These are phyloP conservation scores for Panaeolus cyanescens DNA, from an alignment of 768 basidiomycete species.

Conservation along the genomic window DNA sequence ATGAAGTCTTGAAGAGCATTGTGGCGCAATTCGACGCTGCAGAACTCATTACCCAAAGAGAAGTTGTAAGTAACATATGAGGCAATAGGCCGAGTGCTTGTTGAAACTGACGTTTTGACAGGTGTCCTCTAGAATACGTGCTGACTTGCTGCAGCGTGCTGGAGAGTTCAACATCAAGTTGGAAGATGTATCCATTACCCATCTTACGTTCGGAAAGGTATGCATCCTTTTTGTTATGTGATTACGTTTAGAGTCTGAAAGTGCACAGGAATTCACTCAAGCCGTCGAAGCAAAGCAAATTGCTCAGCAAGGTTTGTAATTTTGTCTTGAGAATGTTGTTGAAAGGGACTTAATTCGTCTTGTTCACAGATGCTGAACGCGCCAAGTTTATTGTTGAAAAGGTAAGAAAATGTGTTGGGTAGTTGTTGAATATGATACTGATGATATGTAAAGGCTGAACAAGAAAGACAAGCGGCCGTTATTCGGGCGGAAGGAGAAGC, in stretches of 20 bases:
- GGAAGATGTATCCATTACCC: slow-evolving; percentile 97
- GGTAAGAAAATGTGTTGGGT: slow-evolving; percentile 38
- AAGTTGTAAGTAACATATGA: slow-evolving; percentile 67
- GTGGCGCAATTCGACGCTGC: slow-evolving; percentile 99
- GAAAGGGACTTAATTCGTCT: slow-evolving; percentile 7
- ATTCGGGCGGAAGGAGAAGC: slow-evolving; percentile 99
- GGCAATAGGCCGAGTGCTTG: background rate
- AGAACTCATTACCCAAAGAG: slow-evolving; percentile 95
- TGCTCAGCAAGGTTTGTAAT: slow-evolving; percentile 85
- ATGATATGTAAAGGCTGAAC: slow-evolving; percentile 72
- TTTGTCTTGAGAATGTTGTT: background rate
- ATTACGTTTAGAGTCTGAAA: slow-evolving; percentile 4
- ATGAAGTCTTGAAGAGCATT: slow-evolving; percentile 96
- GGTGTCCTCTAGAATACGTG: slow-evolving; percentile 91
- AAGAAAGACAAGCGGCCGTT: slow-evolving; percentile 98
- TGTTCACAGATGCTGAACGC: slow-evolving; percentile 83
- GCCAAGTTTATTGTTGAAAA: slow-evolving; percentile 99
- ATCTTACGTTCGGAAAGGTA: slow-evolving; percentile 86
- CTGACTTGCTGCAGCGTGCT: slow-evolving; percentile 89
- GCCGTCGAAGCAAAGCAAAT: slow-evolving; percentile 99
- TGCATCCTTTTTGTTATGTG: slow-evolving; percentile 15
- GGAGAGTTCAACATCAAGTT: slow-evolving; percentile 94
- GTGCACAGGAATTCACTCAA: slow-evolving; percentile 82
- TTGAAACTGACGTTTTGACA: slow-evolving; percentile 25
- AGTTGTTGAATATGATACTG: background rate